Percentiles rank a stretch among this genome's conserved stretches.
These are phyloP conservation scores for Thelephora ganbajun DNA, from an alignment of 768 basidiomycete genomes.

Conservation along the genomic window DNA sequence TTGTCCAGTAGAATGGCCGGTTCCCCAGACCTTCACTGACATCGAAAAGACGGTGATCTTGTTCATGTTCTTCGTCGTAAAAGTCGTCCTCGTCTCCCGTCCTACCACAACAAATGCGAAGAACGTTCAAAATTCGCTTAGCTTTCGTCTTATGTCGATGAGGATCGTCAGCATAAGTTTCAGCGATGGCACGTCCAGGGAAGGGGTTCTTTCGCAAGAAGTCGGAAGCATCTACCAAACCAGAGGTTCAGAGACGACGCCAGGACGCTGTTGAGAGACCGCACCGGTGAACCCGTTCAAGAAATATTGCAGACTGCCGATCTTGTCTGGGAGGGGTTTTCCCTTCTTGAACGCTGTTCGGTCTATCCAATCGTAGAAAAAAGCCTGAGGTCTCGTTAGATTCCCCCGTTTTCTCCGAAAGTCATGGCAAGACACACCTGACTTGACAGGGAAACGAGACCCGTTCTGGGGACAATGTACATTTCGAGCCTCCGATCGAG, in stretches of 20 bases:
- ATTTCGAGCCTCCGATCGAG: constrained; percentile 62
- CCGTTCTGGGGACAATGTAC: constrained; percentile 76
- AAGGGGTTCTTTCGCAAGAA: constrained; percentile 79
- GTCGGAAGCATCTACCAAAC: constrained; percentile 59
- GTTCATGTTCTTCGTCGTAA: constrained; percentile 62
- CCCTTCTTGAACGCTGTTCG: constrained; percentile 72
- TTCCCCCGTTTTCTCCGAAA: not conserved
- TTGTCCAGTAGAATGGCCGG: constrained; percentile 74
- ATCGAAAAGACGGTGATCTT: constrained; percentile 57
- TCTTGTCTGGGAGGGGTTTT: constrained; percentile 73
- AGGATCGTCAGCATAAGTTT: constrained; percentile 76
- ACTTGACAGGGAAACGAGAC: constrained; percentile 71
- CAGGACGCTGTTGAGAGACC: not conserved
- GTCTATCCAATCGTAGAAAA: constrained; percentile 90
- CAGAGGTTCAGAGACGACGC: not conserved
- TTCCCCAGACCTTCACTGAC: constrained; percentile 43
- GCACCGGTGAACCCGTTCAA: constrained; percentile 69
- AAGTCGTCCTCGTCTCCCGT: constrained; percentile 62
- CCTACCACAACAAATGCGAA: constrained; percentile 75
- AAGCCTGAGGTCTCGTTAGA: constrained; percentile 36
- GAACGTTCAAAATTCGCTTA: constrained; percentile 51
- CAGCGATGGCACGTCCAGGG: constrained; percentile 73
- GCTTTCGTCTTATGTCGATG: constrained; percentile 58
- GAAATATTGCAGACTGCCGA: constrained; percentile 85
- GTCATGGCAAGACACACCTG: constrained; percentile 22